These are phyloP conservation scores for Boletus eberwhitei DNA, from an alignment of 768 basidiomycete genomes.

Conservation along the genomic window DNA sequence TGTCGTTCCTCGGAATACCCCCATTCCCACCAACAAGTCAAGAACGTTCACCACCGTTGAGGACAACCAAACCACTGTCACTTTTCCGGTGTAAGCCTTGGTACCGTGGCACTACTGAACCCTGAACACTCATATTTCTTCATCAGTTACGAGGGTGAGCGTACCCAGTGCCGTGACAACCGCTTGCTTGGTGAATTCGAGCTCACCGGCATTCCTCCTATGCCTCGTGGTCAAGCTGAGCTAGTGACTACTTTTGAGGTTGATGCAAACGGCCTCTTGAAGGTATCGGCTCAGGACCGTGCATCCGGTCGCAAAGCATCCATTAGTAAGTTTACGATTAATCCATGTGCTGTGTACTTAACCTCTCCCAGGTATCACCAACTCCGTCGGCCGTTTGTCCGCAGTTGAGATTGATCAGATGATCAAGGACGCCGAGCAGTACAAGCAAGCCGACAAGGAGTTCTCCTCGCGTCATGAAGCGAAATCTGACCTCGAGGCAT, in stretches of 20 bases:
- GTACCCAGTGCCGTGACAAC: conserved; percentile 99
- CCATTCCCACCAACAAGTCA: conserved; percentile 99
- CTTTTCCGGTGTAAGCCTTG: conserved; percentile 87
- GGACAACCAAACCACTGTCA: conserved; percentile 99
- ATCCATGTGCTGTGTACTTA: conserved; percentile 1
- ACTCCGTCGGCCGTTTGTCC: conserved; percentile 98
- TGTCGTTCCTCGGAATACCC: conserved; percentile 98
- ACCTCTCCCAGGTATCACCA: conserved; percentile 76
- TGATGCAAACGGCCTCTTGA: conserved; percentile 98
- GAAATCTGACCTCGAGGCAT: conserved; percentile 96
- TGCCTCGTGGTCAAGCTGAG: conserved; percentile 99
- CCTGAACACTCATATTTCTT: conserved; percentile 8
- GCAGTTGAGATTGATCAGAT: conserved; percentile 98
- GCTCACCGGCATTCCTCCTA: conserved; percentile 97
- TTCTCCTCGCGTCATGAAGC: conserved; percentile 98
- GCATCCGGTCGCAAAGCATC: conserved; percentile 99
- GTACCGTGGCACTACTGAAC: not conserved
- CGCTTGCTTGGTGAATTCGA: conserved; percentile 99
- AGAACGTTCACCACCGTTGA: conserved; percentile 99
- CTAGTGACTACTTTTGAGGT: conserved; percentile 99
- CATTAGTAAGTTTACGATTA: conserved; percentile 62
- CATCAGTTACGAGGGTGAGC: conserved; percentile 92
- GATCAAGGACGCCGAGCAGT: conserved; percentile 99
- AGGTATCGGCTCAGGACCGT: conserved; percentile 97
- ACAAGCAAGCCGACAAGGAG: conserved; percentile 95